Percentiles rank a stretch among this genome's conserved stretches.
phyloP scores from a whole-genome alignment of 73 alveolate genomes.

The Durusdinium trenchii region DNA sequence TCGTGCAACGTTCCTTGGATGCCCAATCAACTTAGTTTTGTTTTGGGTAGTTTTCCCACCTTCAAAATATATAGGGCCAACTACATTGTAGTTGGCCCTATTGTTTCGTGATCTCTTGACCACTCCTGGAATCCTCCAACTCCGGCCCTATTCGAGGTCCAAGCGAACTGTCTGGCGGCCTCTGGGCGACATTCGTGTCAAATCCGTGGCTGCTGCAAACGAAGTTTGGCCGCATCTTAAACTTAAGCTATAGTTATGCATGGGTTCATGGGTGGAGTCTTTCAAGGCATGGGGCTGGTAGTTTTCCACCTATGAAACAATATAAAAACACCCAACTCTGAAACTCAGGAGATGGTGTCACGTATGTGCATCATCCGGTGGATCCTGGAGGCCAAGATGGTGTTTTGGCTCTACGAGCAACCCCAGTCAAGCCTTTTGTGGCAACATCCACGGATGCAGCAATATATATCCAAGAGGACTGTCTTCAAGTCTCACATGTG shows the following conservation, averaged over 20 bases:
- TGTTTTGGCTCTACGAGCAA: neutral
- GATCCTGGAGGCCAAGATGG: neutral
- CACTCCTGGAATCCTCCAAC: neutral
- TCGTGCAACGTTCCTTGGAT: neutral
- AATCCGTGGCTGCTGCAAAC: neutral
- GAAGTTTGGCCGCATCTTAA: too few relatives aligned
- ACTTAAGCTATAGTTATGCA: neutral
- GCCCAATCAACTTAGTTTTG: neutral
- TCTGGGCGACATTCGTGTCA: neutral
- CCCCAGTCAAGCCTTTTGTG: neutral
- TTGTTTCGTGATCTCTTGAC: neutral
- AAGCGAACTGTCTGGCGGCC: neutral
- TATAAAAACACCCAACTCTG: too few relatives aligned
- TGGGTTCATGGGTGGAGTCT: too few relatives aligned
- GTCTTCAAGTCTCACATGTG: neutral
- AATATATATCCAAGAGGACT: neutral
- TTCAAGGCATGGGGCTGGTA: neutral
- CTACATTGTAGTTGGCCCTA: too few relatives aligned
- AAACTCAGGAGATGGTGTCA: neutral
- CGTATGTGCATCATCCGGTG: neutral
- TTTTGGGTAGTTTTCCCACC: neutral
- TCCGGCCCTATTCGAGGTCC: too few relatives aligned
- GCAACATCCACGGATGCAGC: neutral
- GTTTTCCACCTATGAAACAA: neutral
- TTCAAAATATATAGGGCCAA: neutral